Percentiles rank a stretch among this genome's conserved stretches.
phyloP scores from a whole-genome alignment of 441 rosid genomes.

The Eruca vesicaria region DNA sequence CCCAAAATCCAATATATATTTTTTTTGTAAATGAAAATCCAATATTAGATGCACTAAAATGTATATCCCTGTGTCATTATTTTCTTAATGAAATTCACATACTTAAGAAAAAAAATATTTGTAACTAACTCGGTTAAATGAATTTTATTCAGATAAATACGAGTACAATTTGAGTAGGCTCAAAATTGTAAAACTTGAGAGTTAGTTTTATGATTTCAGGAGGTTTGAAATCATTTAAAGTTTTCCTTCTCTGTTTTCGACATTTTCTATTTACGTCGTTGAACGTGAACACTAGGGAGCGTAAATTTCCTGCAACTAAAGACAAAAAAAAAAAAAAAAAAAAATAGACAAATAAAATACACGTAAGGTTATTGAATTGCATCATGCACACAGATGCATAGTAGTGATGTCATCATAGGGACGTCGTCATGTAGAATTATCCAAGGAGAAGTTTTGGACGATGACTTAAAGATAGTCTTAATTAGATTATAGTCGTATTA shows the following conservation, averaged over 20 bases:
- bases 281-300: background rate
- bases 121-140: background rate
- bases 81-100: no score
- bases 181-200: background rate
- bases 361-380: background rate
- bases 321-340: no score
- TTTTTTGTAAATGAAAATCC: background rate
- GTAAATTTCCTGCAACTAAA: background rate
- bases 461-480: background rate
- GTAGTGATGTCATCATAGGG: background rate
- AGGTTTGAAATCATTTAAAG: background rate
- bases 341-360: background rate
- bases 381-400: background rate
- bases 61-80: no score
- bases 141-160: background rate
- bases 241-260: background rate
- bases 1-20: background rate
- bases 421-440: background rate
- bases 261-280: background rate
- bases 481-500: background rate
- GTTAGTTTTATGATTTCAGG: background rate
- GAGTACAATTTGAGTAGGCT: background rate
- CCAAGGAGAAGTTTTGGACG: background rate
- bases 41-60: no score
- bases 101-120: no score